Base-by-base conservation (phyloP, 371 early-diverging fungal species). In the Actinomortierella ambigua region DNA sequence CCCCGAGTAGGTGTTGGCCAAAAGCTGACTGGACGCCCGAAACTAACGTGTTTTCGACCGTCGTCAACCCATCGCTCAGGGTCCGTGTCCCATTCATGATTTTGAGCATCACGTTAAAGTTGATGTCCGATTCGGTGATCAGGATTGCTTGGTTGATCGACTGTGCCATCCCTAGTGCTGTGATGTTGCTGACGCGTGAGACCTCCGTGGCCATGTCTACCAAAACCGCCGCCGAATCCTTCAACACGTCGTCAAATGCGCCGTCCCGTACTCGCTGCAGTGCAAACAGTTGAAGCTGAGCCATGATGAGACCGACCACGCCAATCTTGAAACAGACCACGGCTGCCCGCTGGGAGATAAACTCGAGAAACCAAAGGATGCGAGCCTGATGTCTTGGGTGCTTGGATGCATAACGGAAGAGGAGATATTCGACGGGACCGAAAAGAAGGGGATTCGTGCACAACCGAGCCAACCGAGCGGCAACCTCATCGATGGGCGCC, bases 351-450 rank as follows among this genome's bases (percentile, higher is more conserved):
- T 59, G 57, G 3, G 55, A 11, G 34, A 67, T 48, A 13, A 63
- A 73, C 22, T 26, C 39, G 8, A 57, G 17, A 23, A 67, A 63
- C 75, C 75, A 73, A 5, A 61, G 18, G 28, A 52, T 60, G n/a
- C 52, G 28, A 43, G 34, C 18, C 15, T 28, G 63, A 9, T 46
- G 39, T n/a, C 23, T 22, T 8, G 24, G 26, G 6, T 61, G 20
- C 24, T 39, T 34, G 4, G 34, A 11, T 4, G 7, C 4, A 34
- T 34, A 34, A 11, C 34, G 34, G 4, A 4, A 11, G 11, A 34
- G 34, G 11, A 34, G 4, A 11, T 34, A 34, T 11, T 34, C 34
- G 11, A 34, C 7, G 11, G 34, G 34, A 11, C 34, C 34, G 34
- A 34, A 34, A 34, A 34, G 34, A 11, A 34, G 34, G 7, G 34